Evolutionary conservation across 2,329 filamentous ascomycete genomes (phyloP).

Genomic region (Trichoderma sp.): DNA sequence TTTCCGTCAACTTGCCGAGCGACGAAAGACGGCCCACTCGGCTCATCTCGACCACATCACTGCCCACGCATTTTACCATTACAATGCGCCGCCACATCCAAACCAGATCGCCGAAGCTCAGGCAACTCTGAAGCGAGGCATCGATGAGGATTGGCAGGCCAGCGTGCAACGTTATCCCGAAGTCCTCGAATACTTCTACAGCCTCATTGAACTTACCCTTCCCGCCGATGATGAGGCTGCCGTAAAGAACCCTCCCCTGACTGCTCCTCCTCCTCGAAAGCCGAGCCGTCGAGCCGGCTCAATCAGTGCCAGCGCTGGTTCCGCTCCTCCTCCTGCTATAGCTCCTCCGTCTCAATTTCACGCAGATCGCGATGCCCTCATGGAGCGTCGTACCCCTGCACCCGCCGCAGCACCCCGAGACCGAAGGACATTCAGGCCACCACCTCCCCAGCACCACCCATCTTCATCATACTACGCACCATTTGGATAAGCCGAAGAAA

Average conservation of each 20-base stretch:
- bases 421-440: conserved; percentile 24
- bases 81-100: conserved; percentile 56
- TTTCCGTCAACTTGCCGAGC: conserved; percentile 59
- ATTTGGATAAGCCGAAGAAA: conserved; percentile 1
- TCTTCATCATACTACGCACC: conserved; percentile 15
- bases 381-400: conserved; percentile 19
- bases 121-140: conserved; percentile 65
- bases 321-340: conserved; percentile 17
- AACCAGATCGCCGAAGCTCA: conserved; percentile 64
- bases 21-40: conserved; percentile 57
- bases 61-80: conserved; percentile 56
- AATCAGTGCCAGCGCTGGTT: conserved; percentile 37
- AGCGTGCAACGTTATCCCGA: conserved; percentile 76
- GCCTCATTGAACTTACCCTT: conserved; percentile 63
- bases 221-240: conserved; percentile 60
- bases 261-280: conserved; percentile 52
- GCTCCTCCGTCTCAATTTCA: conserved; percentile 28
- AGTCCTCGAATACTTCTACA: conserved; percentile 78
- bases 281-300: conserved; percentile 40
- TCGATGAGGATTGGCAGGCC: conserved; percentile 75
- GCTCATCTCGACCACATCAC: conserved; percentile 56
- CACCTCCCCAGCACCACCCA: conserved; percentile 15
- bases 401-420: conserved; percentile 25
- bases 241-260: conserved; percentile 60
- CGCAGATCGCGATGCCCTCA: conserved; percentile 25